Percentiles rank a stretch among this genome's conserved stretches.
Conservation (phyloP, 1,284 basidiomycete genomes). For the Rhodotorula sp. region DNA sequence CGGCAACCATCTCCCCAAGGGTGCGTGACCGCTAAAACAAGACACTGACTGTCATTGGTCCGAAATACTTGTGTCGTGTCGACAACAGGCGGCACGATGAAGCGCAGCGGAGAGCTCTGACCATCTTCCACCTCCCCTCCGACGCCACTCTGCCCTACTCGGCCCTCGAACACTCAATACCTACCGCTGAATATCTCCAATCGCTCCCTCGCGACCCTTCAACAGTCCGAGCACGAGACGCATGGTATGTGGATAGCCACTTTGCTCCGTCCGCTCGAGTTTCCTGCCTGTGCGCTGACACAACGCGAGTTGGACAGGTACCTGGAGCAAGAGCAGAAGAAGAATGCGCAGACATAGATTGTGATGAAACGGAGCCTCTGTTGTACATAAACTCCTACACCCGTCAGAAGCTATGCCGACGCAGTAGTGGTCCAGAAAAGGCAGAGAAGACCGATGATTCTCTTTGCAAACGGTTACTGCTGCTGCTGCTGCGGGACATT, state of each 20-base stretch:
- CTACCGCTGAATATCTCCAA: no score
- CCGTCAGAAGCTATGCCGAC: no score
- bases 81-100: background rate
- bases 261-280: background rate
- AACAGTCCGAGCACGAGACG: constrained; percentile 16
- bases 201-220: no score
- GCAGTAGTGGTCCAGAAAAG: no score
- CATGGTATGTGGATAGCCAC: constrained; percentile 6
- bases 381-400: no score
- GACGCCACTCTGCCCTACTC: background rate
- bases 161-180: no score
- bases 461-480: background rate
- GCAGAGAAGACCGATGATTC: no score
- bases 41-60: background rate
- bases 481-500: background rate
- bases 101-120: background rate
- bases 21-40: background rate
- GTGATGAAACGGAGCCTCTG: no score
- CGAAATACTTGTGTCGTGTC: background rate
- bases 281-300: background rate
- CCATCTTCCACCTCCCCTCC: background rate
- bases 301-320: background rate
- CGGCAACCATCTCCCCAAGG: background rate
- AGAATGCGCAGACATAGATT: background rate
- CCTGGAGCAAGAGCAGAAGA: background rate